These are phyloP conservation scores for Wallacemonas rigidus DNA, from an alignment of 208 protist species.

Conservation along the genomic window DNA sequence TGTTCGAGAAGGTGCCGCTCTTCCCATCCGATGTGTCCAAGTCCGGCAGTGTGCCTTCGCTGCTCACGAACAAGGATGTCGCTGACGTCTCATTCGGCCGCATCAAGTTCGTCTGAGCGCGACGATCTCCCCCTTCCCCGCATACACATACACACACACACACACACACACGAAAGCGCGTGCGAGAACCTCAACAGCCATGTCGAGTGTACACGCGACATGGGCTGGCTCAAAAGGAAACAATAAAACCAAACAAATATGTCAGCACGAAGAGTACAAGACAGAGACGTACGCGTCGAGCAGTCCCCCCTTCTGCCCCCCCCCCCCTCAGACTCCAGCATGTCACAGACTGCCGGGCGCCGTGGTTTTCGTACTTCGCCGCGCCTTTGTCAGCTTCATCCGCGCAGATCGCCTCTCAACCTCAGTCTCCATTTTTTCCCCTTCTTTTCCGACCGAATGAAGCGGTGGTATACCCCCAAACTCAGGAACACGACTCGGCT, in stretches of 20 bases:
- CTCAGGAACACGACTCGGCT: too few relatives aligned
- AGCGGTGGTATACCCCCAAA: too few relatives aligned
- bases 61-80: slow-evolving; percentile 40
- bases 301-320: too few relatives aligned
- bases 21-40: background rate
- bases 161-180: background rate
- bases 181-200: too few relatives aligned
- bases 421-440: background rate
- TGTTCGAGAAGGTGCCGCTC: slow-evolving; percentile 34
- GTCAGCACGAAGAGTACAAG: too few relatives aligned
- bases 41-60: slow-evolving; percentile 4
- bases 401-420: background rate
- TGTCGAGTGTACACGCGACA: too few relatives aligned
- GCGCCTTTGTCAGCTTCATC: background rate
- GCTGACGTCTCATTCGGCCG: slow-evolving; percentile 32
- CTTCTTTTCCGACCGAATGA: background rate
- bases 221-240: too few relatives aligned
- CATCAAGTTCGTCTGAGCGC: slow-evolving; percentile 23
- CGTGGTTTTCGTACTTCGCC: background rate
- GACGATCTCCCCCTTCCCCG: background rate
- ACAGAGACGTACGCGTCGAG: too few relatives aligned
- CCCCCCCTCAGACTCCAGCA: too few relatives aligned
- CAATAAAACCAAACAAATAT: too few relatives aligned
- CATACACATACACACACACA: background rate
- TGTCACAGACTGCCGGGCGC: too few relatives aligned